Evolutionary conservation across 495 filamentous ascomycete genomes (phyloP).

Genomic region (Daldinia decipiens): DNA sequence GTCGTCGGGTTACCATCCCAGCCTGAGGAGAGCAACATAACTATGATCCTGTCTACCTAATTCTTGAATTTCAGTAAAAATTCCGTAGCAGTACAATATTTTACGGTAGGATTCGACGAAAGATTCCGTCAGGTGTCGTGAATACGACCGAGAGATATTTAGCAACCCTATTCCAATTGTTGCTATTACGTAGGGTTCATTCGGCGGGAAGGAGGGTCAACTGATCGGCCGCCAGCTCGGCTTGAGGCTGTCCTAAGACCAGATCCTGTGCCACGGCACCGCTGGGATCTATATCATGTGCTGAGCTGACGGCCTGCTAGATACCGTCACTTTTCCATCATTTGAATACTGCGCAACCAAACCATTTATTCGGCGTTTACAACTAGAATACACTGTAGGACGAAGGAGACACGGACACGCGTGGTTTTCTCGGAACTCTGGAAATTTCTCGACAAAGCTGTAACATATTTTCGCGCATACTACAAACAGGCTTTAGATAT

Average conservation of each 20-base stretch:
- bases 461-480: background rate
- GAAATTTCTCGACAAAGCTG: background rate
- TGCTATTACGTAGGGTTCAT: background rate
- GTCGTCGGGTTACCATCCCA: background rate
- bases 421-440: background rate
- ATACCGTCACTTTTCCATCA: slow-evolving; percentile 31
- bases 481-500: slow-evolving; percentile 8
- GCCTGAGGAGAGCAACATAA: background rate
- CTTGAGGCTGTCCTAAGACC: slow-evolving; percentile 33
- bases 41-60: background rate
- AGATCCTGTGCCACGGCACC: slow-evolving; percentile 33
- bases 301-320: slow-evolving; percentile 14
- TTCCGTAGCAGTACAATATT: slow-evolving; percentile 25
- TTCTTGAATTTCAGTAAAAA: background rate
- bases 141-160: slow-evolving; percentile 22
- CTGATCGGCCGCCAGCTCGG: slow-evolving; percentile 24
- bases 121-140: slow-evolving; percentile 21
- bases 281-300: slow-evolving; percentile 35
- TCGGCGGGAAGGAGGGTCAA: slow-evolving; percentile 22
- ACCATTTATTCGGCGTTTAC: background rate
- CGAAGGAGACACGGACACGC: slow-evolving; percentile 13
- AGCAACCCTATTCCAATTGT: background rate
- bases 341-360: slow-evolving; percentile 6
- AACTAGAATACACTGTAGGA: background rate
- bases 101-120: slow-evolving; percentile 19